Conservation (phyloP, 2,329 filamentous ascomycete genomes). For the Coccinonectria pachysandricola region DNA sequence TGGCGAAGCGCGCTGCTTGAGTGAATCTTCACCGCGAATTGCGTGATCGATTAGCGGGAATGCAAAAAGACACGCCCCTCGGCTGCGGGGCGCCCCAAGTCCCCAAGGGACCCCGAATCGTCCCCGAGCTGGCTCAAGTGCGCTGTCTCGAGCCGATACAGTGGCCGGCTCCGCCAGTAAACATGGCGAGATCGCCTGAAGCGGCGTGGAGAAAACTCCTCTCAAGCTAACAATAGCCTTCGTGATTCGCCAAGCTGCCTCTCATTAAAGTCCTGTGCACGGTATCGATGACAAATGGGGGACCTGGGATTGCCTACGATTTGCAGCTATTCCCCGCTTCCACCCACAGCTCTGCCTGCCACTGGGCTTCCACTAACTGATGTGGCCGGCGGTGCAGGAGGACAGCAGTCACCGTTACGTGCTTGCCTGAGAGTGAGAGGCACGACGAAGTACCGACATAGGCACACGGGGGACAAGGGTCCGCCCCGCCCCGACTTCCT, state of each 20-base stretch:
- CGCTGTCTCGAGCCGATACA: no score
- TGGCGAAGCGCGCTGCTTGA: slow-evolving; percentile 17
- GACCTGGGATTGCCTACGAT: slow-evolving; percentile 13
- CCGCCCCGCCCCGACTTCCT: slow-evolving; percentile 21
- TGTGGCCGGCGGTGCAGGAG: no score
- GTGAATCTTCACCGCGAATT: slow-evolving; percentile 21
- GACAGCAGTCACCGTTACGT: no score
- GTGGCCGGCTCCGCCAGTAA: no score
- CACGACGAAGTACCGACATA: slow-evolving; percentile 9
- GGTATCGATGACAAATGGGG: slow-evolving; percentile 18
- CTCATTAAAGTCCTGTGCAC: no score
- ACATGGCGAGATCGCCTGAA: no score
- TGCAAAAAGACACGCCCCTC: slow-evolving; percentile 10
- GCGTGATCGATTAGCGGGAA: slow-evolving; percentile 23
- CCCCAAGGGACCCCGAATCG: not conserved
- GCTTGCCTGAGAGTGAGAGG: no score
- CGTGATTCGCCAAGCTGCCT: no score
- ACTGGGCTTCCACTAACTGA: no score
- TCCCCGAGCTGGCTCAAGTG: not conserved
- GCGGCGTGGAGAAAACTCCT: no score
- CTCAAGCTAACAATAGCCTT: no score
- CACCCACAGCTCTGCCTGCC: no score
- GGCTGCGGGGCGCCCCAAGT: not conserved
- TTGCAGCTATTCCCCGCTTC: slow-evolving; percentile 1
- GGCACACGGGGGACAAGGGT: slow-evolving; percentile 4